Conservation (phyloP, 225 moss, liverwort and hornwort genomes). For the Pseudisothecium myosuroides region DNA sequence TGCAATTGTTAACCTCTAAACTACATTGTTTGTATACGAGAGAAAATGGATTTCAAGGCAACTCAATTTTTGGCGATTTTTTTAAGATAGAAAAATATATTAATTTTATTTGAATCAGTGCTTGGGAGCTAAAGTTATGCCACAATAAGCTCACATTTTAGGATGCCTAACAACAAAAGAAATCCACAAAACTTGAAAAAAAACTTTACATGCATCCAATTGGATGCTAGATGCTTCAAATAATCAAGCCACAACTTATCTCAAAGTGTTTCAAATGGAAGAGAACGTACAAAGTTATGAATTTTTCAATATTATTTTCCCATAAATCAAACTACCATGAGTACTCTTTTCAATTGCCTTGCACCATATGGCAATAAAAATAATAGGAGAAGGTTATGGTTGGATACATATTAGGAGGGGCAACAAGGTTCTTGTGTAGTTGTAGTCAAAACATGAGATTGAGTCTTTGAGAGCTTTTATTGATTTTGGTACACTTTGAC, state of each 20-base stretch:
- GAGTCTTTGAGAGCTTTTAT: accelerated
- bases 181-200: too few relatives aligned
- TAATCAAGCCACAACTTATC: not conserved
- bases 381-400: not conserved
- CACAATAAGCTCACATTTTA: too few relatives aligned
- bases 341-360: not conserved
- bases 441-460: not conserved
- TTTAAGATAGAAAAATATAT: too few relatives aligned
- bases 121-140: too few relatives aligned
- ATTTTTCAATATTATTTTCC: not conserved
- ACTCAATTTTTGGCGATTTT: too few relatives aligned
- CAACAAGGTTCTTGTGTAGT: not conserved
- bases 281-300: not conserved
- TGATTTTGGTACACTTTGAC: accelerated
- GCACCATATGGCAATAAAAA: not conserved
- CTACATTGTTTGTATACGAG: too few relatives aligned
- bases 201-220: not conserved
- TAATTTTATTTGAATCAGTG: too few relatives aligned
- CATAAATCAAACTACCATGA: not conserved
- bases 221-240: not conserved
- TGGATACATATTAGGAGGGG: not conserved
- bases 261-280: not conserved
- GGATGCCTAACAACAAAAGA: too few relatives aligned
- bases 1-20: too few relatives aligned
- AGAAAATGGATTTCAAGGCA: too few relatives aligned